Conservation (phyloP, 1,139 yeast genomes). For the Suhomyces kunorum region DNA sequence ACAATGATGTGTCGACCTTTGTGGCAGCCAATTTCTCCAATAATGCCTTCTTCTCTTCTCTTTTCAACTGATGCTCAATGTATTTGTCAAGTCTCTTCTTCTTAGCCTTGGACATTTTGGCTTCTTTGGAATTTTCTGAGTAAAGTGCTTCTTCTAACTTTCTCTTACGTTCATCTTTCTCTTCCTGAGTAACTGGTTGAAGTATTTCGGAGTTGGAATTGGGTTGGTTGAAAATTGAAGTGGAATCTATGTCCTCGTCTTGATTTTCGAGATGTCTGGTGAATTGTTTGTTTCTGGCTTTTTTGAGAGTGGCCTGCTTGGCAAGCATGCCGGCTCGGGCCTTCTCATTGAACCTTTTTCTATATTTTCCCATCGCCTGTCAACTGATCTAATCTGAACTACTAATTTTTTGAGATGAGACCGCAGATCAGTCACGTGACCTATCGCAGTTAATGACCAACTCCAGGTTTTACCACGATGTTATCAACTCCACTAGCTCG, state of each 20-base stretch:
- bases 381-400: neutral
- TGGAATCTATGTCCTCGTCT: conserved; percentile 11
- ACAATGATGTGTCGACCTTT: conserved; percentile 66
- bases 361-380: conserved; percentile 69
- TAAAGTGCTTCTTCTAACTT: conserved; percentile 60
- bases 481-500: neutral
- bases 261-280: conserved; percentile 39
- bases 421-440: conserved; percentile 6
- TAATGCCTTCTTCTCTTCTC: conserved; percentile 83
- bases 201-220: conserved; percentile 67
- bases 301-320: conserved; percentile 69
- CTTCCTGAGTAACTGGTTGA: conserved; percentile 52
- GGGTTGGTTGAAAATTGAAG: conserved; percentile 14
- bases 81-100: conserved; percentile 76
- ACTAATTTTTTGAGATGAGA: conserved; percentile 11
- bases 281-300: conserved; percentile 69
- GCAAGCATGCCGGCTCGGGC: conserved; percentile 85
- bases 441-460: neutral
- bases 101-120: conserved; percentile 72
- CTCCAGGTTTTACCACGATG: conserved; percentile 9
- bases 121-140: conserved; percentile 55
- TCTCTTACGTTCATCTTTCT: conserved; percentile 65
- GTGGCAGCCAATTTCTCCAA: conserved; percentile 72
- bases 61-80: conserved; percentile 82
- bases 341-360: conserved; percentile 80